Evolutionary conservation across 2,329 filamentous ascomycete species (phyloP), one percentile per base, ranked within the genome.

Genomic region (Karstenula rhodostoma): DNA sequence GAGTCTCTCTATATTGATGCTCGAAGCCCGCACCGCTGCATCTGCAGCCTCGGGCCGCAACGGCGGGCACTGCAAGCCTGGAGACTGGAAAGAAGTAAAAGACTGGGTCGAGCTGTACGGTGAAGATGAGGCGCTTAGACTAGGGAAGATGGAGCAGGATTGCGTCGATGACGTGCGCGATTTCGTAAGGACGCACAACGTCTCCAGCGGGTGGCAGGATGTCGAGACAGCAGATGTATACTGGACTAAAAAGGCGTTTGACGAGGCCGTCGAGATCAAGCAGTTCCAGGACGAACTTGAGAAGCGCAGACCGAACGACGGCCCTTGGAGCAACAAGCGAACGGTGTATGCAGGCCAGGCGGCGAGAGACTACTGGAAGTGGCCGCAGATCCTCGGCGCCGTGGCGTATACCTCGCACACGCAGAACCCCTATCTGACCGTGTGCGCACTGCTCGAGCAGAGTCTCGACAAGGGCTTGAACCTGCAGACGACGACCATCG

Each of bases 31-130:
- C 15, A 62, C 67, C 40, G 69, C 68, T 15, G 72, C 68, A 49
- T 67, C 67, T 37, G 74, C 74, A 7, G 75, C 75, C 7, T 76
- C 75, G 13, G 75, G 75, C 3, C 64, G 75, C 6, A 77, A 77
- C 57, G 75, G 80, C 52, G 79, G 79, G 17, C 80, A 82, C 61
- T 82, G 80, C 19, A 82, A 82, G 67, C 75, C 77, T 25, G 79
- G 77, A 9, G 82, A 82, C 70, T 81, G 82, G 40, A 79, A 79
- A 27, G 87, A 86, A 60, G 65, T 78, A 3, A 73, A 78, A 43
- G 80, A 87, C 65, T 73, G 76, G 6, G 60, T 73, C 4, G 65
- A 73, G 1, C 70, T 82, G 5, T 56, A 56, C 29, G 84, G 84
- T n/a, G 71, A 77, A 13, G 75, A 75, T 1, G 79, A 80, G 46